Conservation (phyloP, 2,329 filamentous ascomycete genomes). For the Phyllosticta citribraziliensis region DNA sequence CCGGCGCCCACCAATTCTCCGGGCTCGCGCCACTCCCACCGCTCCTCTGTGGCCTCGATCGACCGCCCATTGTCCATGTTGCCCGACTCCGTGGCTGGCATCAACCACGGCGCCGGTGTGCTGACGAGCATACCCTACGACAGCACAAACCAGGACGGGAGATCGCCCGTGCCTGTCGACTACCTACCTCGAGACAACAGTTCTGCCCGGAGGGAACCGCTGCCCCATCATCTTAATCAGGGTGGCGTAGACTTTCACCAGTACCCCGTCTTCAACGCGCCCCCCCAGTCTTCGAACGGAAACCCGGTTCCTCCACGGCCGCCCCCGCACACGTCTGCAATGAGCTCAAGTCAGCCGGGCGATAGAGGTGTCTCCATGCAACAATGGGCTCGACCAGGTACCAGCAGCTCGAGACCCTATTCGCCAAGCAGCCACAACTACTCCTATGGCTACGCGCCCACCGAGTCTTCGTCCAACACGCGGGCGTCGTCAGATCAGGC, state of each 20-base stretch:
- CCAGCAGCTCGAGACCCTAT: slow-evolving; percentile 15
- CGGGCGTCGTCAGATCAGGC: slow-evolving; percentile 54
- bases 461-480: slow-evolving; percentile 40
- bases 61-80: slow-evolving; percentile 53
- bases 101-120: slow-evolving; percentile 69
- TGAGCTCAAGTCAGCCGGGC: slow-evolving; percentile 59
- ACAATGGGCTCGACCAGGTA: slow-evolving; percentile 47
- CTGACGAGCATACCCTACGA: slow-evolving; percentile 88
- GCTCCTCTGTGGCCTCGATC: slow-evolving; percentile 46
- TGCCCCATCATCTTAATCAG: slow-evolving; percentile 78
- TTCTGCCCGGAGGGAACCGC: slow-evolving; percentile 55
- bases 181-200: slow-evolving; percentile 60
- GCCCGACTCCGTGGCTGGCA: slow-evolving; percentile 35
- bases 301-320: slow-evolving; percentile 51
- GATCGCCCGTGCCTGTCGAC: slow-evolving; percentile 62
- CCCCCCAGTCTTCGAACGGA: slow-evolving; percentile 36
- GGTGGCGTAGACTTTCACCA: slow-evolving; percentile 73
- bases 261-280: slow-evolving; percentile 62
- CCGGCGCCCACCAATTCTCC: slow-evolving; percentile 55
- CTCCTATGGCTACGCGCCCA: slow-evolving; percentile 14
- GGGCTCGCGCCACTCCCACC: slow-evolving; percentile 60
- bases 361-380: slow-evolving; percentile 63
- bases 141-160: slow-evolving; percentile 52
- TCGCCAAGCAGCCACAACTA: slow-evolving; percentile 17
- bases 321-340: slow-evolving; percentile 48